phyloP scores from a whole-genome alignment of 169 alveolate species.

The Eimeria mitis region DNA sequence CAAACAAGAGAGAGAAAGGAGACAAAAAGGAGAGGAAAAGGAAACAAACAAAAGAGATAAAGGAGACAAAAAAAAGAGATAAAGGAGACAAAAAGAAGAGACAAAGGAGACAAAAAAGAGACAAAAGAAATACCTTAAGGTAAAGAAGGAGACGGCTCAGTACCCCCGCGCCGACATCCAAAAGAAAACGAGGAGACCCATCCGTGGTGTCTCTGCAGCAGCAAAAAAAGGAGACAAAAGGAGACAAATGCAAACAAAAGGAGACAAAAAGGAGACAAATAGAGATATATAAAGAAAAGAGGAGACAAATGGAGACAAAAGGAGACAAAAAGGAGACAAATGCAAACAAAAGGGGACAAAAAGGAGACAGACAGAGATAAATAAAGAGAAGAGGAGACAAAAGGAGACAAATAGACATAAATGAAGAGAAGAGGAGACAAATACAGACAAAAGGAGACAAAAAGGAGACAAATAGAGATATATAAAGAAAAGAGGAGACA shows the following conservation, averaged over 20 bases:
- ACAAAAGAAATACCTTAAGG: background rate
- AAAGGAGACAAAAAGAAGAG: background rate
- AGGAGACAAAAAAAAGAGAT: background rate
- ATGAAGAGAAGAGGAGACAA: too few species aligned
- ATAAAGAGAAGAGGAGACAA: too few species aligned
- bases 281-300: too few species aligned
- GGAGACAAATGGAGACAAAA: too few species aligned
- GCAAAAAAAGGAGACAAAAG: background rate
- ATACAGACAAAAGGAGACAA: background rate
- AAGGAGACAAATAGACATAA: too few species aligned
- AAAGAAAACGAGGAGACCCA: constrained; percentile 5
- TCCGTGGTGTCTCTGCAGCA: constrained; percentile 21
- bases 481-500: too few species aligned
- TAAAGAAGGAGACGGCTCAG: background rate
- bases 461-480: background rate
- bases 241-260: background rate
- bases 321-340: too few species aligned
- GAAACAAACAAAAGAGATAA: background rate
- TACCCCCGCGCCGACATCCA: constrained; percentile 2
- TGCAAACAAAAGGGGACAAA: too few species aligned
- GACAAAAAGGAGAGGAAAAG: background rate
- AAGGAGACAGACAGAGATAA: too few species aligned
- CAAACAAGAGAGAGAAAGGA: background rate
- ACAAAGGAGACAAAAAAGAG: background rate
- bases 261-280: background rate